Evolutionary conservation across 2,329 filamentous ascomycete genomes (phyloP).

Genomic region (Calycina herbarum): DNA sequence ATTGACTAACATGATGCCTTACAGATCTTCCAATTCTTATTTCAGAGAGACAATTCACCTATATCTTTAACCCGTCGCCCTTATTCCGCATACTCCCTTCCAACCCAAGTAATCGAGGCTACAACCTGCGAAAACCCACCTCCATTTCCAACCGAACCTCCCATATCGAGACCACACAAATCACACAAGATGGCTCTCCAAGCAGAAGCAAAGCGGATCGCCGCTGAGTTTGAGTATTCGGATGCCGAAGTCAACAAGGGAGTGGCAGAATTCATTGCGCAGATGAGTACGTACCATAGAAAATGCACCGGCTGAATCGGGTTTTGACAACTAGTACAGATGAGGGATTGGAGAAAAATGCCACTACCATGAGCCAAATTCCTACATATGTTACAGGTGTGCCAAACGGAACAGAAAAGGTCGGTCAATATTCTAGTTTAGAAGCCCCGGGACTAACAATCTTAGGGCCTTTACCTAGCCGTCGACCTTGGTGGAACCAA

Average conservation of each 20-base stretch:
- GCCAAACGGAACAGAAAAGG: slow-evolving; percentile 97
- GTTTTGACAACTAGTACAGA: slow-evolving; percentile 48
- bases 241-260: slow-evolving; percentile 75
- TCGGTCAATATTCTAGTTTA: slow-evolving; percentile 40
- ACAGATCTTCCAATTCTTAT: slow-evolving; percentile 54
- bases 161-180: slow-evolving; percentile 55
- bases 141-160: slow-evolving; percentile 54
- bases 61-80: slow-evolving; percentile 38
- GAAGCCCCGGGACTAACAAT: slow-evolving; percentile 15
- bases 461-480: slow-evolving; percentile 82
- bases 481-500: slow-evolving; percentile 98
- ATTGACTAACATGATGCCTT: slow-evolving; percentile 13
- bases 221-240: slow-evolving; percentile 81
- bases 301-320: slow-evolving; percentile 24
- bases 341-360: slow-evolving; percentile 77
- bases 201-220: slow-evolving; percentile 76
- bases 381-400: slow-evolving; percentile 95
- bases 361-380: slow-evolving; percentile 87
- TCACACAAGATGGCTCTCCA: slow-evolving; percentile 61
- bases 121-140: slow-evolving; percentile 55
- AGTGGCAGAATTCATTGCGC: slow-evolving; percentile 80
- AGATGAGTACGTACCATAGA: slow-evolving; percentile 65
- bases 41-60: slow-evolving; percentile 34
- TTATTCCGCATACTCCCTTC: slow-evolving; percentile 44
- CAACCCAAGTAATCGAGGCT: slow-evolving; percentile 44